Evolutionary conservation across 179 eudicot genomes (phyloP).

Genomic region (Actinidia chinensis): DNA sequence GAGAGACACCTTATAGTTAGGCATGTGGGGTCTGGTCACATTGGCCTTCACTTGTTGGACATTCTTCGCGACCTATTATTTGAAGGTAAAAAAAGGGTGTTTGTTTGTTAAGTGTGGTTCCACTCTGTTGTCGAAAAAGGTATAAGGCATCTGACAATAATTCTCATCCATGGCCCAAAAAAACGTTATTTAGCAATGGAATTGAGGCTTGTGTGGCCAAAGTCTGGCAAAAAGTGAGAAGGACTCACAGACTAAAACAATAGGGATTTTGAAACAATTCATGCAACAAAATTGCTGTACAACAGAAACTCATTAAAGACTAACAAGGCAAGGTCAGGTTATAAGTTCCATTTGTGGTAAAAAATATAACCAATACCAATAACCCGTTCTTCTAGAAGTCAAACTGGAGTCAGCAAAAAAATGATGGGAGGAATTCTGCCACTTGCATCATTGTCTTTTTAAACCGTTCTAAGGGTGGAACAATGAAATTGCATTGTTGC

Average conservation of each 20-base stretch:
- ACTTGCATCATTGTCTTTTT: background rate
- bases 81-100: background rate
- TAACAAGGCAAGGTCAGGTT: background rate
- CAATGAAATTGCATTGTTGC: background rate
- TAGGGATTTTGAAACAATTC: background rate
- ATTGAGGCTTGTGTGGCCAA: background rate
- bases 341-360: background rate
- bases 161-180: background rate
- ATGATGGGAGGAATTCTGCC: background rate
- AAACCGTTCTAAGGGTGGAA: background rate
- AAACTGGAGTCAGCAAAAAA: background rate
- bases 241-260: background rate
- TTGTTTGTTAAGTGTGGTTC: background rate
- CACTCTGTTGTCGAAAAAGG: background rate
- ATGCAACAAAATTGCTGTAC: background rate
- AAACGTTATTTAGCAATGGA: background rate
- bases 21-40: conserved; percentile 35
- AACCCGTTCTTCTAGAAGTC: too few species aligned
- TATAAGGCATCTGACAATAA: background rate
- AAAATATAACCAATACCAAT: background rate
- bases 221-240: background rate
- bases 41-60: conserved; percentile 29
- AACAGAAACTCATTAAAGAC: background rate
- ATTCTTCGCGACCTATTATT: conserved; percentile 55
- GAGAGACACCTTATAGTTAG: conserved; percentile 50